Conservation (phyloP, 2,329 filamentous ascomycete species). For the Diaporthe aspalathi region DNA sequence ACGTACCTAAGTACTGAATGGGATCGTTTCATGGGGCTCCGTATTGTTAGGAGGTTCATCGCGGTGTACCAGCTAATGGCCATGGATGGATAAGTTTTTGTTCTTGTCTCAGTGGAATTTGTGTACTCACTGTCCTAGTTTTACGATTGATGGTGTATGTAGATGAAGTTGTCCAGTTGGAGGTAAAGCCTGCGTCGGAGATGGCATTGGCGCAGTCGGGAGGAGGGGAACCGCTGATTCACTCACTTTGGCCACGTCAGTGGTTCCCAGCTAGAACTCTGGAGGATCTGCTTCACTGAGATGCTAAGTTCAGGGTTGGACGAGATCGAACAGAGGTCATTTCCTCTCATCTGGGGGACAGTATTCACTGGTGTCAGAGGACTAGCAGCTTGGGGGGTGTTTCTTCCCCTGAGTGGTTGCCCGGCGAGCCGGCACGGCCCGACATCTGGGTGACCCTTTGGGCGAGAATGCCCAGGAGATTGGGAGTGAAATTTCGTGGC, state of each 20-base stretch:
- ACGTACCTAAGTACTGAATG: neutral
- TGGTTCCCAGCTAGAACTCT: neutral
- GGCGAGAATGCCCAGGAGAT: conserved; percentile 6
- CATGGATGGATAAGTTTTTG: too few relatives aligned
- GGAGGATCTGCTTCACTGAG: neutral
- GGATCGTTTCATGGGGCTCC: neutral
- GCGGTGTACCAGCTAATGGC: too few relatives aligned
- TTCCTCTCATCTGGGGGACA: too few relatives aligned
- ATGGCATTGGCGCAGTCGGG: too few relatives aligned
- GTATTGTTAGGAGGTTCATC: neutral
- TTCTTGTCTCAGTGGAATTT: neutral
- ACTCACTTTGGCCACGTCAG: too few relatives aligned
- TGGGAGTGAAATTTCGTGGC: neutral
- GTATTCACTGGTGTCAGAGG: too few relatives aligned
- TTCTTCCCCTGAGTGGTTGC: too few relatives aligned
- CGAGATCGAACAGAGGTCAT: neutral
- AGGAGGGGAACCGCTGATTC: neutral
- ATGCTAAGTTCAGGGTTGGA: neutral
- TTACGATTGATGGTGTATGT: neutral
- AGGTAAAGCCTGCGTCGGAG: neutral
- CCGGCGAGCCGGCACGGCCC: neutral
- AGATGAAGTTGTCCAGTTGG: too few relatives aligned
- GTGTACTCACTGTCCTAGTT: neutral
- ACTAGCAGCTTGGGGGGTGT: too few relatives aligned
- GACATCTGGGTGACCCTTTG: neutral